Conservation (phyloP, 371 early-diverging fungal species). For the Nematocida sp. region DNA sequence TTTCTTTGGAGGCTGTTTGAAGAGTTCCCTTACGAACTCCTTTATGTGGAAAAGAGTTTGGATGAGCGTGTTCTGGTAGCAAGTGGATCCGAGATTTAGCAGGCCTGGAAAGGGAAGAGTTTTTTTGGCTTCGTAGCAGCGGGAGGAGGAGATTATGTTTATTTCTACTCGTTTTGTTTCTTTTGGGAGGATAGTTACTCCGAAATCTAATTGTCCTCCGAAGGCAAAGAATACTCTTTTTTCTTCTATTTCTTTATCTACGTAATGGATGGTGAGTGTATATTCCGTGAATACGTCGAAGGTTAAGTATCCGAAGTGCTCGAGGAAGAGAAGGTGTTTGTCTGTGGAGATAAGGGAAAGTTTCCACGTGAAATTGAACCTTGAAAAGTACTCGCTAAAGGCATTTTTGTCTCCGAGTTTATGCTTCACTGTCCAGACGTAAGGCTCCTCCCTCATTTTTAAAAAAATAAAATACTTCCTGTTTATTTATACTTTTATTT, state of each 20-base stretch:
- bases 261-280: slow-evolving; percentile 20
- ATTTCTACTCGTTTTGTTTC: slow-evolving; percentile 13
- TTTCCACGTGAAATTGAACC: slow-evolving; percentile 43
- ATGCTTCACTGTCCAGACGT: slow-evolving; percentile 45
- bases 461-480: slow-evolving; percentile 29
- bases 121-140: slow-evolving; percentile 50
- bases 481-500: slow-evolving; percentile 7
- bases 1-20: slow-evolving; percentile 19
- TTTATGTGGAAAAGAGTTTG: slow-evolving; percentile 91
- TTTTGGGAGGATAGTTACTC: slow-evolving; percentile 21
- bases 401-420: slow-evolving; percentile 37
- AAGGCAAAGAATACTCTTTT: slow-evolving; percentile 45
- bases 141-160: slow-evolving; percentile 17
- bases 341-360: slow-evolving; percentile 10
- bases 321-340: slow-evolving; percentile 36
- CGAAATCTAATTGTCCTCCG: slow-evolving; percentile 46
- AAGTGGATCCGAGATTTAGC: slow-evolving; percentile 94
- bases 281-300: slow-evolving; percentile 53
- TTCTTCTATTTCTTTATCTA: slow-evolving; percentile 39
- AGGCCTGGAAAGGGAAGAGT: slow-evolving; percentile 83
- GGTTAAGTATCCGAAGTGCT: slow-evolving; percentile 47
- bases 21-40: slow-evolving; percentile 74
- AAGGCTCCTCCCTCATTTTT: slow-evolving; percentile 37
- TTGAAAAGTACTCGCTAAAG: slow-evolving; percentile 41
- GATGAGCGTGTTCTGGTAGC: slow-evolving; percentile 95